phyloP scores from a whole-genome alignment of 2,329 filamentous ascomycete genomes.

The Pseudogymnoascus sp. region DNA sequence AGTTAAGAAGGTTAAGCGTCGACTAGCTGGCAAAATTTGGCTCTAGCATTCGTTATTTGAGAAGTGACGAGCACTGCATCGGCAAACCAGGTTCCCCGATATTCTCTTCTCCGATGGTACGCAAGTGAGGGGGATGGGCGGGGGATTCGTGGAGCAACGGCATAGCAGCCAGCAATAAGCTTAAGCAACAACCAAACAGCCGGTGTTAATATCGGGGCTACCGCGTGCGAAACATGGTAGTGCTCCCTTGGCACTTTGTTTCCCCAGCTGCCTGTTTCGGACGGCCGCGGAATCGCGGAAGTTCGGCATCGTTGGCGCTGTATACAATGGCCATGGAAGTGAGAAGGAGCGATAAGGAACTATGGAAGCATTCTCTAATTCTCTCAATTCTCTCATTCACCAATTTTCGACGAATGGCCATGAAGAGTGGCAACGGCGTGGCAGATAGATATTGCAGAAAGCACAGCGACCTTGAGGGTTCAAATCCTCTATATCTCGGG shows the following conservation, averaged over 20 bases:
- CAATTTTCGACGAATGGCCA: background rate
- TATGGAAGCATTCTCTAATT: too few relatives aligned
- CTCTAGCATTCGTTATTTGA: background rate
- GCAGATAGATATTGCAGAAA: too few relatives aligned
- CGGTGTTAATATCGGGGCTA: background rate
- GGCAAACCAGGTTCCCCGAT: background rate
- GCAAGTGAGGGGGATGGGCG: too few relatives aligned
- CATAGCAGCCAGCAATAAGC: background rate
- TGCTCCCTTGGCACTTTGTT: background rate
- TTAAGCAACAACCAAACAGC: conserved; percentile 1
- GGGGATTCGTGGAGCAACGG: background rate
- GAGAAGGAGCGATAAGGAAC: background rate
- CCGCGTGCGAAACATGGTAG: background rate
- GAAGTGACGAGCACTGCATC: background rate
- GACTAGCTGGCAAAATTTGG: background rate
- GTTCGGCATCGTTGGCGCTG: background rate
- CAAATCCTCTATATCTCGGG: background rate
- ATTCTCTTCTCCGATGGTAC: background rate
- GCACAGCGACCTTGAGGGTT: too few relatives aligned
- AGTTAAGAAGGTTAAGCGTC: background rate
- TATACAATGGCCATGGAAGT: background rate
- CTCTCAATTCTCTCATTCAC: too few relatives aligned
- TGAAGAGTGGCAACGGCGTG: background rate
- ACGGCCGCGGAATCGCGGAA: background rate
- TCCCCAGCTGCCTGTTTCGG: background rate